Base-by-base conservation (phyloP, 2,329 filamentous ascomycete genomes). In the Fragosphaeria purpurea region DNA sequence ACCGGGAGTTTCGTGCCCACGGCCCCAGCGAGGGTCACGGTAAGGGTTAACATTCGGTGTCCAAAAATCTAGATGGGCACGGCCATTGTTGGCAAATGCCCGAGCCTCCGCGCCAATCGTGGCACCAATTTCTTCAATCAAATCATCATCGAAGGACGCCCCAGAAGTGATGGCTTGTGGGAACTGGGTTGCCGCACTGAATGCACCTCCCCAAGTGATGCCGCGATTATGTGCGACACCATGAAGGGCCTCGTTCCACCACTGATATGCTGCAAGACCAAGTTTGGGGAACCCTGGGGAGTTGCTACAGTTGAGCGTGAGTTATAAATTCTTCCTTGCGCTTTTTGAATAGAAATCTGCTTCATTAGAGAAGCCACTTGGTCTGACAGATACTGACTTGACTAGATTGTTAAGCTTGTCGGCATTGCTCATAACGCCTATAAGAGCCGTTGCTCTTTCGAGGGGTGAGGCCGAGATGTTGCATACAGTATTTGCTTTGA, bases 11-110 rank as follows among this genome's bases (percentile, higher is more conserved):
- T 65, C 55, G 53, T 13, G 5, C 11, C 53, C 79, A 5, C 79
- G 68, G 1, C 79, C 79, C 79, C 79, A 81, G 22, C 80, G 66
- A 0, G 80, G 79, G 58, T 82, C 79, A 41, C 74, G 74, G 65
- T 76, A 84, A 0, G 76, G 72, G 56, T 83, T 85, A 61, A 85
- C 80, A 58, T 85, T 84, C 0, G 82, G 82, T 0, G 82, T 80
- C 75, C 78, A 83, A 58, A 70, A 80, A 59, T 82, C 72, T 5
- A 79, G 61, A 0, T 62, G 62, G 5, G 63, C 59, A 9, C 56
- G 54, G 8, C 59, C 60, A 13, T 46, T 57, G 46, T 66, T 66
- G 53, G 57, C 59, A 30, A 61, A 66, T 2, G 64, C 63, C 33
- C 63, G 58, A 12, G 62, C 62, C 47, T 66, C 64, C 6, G 57